Base-by-base conservation (phyloP, 768 basidiomycete genomes). In the Tulasnella sp. region DNA sequence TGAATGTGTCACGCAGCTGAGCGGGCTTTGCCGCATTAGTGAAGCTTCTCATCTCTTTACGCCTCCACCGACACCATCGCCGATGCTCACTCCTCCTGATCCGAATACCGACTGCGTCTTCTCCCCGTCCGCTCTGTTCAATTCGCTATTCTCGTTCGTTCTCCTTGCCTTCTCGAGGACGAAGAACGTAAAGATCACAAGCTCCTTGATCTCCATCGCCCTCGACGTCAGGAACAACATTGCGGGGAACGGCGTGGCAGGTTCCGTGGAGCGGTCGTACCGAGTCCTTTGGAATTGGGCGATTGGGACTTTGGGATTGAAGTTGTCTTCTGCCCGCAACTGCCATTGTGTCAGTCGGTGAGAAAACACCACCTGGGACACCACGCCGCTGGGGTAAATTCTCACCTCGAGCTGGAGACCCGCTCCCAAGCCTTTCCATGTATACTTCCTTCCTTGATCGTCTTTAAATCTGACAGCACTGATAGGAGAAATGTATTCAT, bases 91-190 rank as follows among this genome's bases (percentile, higher is more conserved):
- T n/a, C n/a, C n/a, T n/a, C n/a, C n/a, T n/a, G n/a, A n/a, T n/a
- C n/a, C n/a, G n/a, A n/a, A n/a, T n/a, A n/a, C n/a, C n/a, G n/a
- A n/a, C n/a, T n/a, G n/a, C n/a, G n/a, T n/a, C n/a, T n/a, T n/a
- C n/a, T n/a, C n/a, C n/a, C n/a, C n/a, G n/a, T n/a, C n/a, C n/a
- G 64, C 64, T 29, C 41, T 48, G 47, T 59, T 63, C 64, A 63
- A 61, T 50, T 64, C 65, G 19, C 72, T 66, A 5, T 49, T 65
- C 45, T 75, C 74, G 15, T 61, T 65, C 43, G 64, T 64, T 32
- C 76, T 65, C 24, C 74, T 67, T 13, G 62, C 67, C 61, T 74
- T 76, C 67, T 78, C 76, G 23, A 77, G 70, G 42, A 75, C 68
- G 26, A 75, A 64, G 65, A 77, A 76, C 2, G 74, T 74, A 11